Evolutionary conservation across 2,329 filamentous ascomycete species (phyloP), one percentile per base, ranked within the genome.

Genomic region (Metarhizium album): DNA sequence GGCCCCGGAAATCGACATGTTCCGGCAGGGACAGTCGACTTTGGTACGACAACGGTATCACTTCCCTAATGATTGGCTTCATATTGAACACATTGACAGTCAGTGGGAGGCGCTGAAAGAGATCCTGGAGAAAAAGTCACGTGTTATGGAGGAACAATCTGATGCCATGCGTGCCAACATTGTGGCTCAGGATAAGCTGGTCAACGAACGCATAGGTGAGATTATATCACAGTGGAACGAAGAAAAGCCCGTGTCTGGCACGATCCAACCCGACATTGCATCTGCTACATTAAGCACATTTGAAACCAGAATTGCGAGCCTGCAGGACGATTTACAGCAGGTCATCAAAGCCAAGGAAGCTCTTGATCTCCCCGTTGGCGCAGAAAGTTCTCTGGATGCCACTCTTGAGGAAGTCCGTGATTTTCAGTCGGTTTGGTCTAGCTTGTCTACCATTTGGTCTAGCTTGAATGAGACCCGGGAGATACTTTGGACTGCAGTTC

Each of bases 341-440:
- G 90, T 99, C 14, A 85, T 87, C 5, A 95, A 90, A 67, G 94
- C 94, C 2, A 98, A 97, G 69, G 93, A 99, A 67, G 93, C 93
- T 3, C 82, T 99, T 42, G 90, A 95, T 63, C 78, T 99, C 42
- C 87, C 91, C 3, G 79, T 86, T 2, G 86, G 82, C 50, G 74
- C 84, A 0, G 88, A 95, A 59, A 87, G 86, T 48, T 83, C 85
- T n/a, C 80, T 99, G 22, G 76, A 80, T n/a, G 80, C 85, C 24
- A 86, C 96, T 8, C 75, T 97, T 16, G 91, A 97, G 65, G 93
- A 99, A 70, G 90, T 99, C 2, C 89, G 95, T 55, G 93, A 99
- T 67, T 98, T 98, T 73, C 95, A 95, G 70, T 96, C 91, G 20
- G 93, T 99, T 9, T 99, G 93, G 93, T 87, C 91, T 31, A 91